A percentile compares a stretch with the other conserved stretches of the same genome.
Evolutionary conservation across 257 asterid species (phyloP).

Genomic region (Solanum corneliomulleri): DNA sequence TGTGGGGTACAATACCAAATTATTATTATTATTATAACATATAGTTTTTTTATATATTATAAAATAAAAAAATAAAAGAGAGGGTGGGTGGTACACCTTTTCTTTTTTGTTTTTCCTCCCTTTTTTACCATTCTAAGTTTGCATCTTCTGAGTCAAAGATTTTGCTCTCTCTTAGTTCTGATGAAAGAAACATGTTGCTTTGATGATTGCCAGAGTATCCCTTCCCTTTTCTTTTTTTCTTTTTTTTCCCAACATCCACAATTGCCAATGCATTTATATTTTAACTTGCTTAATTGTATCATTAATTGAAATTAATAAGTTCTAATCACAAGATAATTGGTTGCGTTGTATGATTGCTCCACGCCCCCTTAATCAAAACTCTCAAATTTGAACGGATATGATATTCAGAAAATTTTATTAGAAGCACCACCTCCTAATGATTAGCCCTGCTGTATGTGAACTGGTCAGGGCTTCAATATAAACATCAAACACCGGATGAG

Average conservation of each 20-base stretch:
- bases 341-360: neutral
- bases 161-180: conserved; percentile 18
- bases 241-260: neutral
- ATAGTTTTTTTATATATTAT: neutral
- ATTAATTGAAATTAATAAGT: neutral
- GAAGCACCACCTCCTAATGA: neutral
- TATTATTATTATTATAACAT: neutral
- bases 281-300: neutral
- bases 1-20: neutral
- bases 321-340: neutral
- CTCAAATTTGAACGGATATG: neutral
- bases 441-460: neutral
- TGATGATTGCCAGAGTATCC: conserved; percentile 59
- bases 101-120: neutral
- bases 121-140: conserved; percentile 36
- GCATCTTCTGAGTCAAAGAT: conserved; percentile 79
- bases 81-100: neutral
- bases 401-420: too few relatives aligned
- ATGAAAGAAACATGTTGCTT: conserved; percentile 47
- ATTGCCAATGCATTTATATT: neutral
- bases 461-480: fast-evolving
- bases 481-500: neutral
- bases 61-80: neutral
- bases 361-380: too few relatives aligned
- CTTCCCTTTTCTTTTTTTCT: neutral